These are phyloP conservation scores for Esteya vermicola DNA, from an alignment of 2,329 filamentous ascomycete species.

Conservation along the genomic window DNA sequence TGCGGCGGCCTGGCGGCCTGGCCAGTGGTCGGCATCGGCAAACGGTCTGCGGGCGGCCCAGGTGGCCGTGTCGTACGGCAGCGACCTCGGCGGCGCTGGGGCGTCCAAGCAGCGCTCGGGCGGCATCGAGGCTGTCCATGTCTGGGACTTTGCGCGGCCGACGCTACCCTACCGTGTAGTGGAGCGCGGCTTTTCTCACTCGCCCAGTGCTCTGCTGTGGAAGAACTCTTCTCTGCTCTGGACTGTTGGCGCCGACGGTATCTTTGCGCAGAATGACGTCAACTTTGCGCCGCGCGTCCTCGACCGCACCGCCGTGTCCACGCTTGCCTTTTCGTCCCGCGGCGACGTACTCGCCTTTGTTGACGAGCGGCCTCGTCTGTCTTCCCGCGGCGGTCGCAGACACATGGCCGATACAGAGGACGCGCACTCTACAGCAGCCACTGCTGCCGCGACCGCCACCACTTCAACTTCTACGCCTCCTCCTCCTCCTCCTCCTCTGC, in stretches of 20 bases:
- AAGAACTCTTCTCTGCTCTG: slow-evolving; percentile 51
- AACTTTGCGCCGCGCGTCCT: slow-evolving; percentile 49
- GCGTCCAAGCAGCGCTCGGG: slow-evolving; percentile 32
- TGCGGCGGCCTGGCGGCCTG: slow-evolving; percentile 47
- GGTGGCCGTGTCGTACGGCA: slow-evolving; percentile 43
- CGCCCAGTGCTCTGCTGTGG: slow-evolving; percentile 47
- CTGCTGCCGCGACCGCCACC: neutral
- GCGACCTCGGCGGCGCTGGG: slow-evolving; percentile 39
- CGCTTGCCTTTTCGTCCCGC: slow-evolving; percentile 42
- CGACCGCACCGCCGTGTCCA: slow-evolving; percentile 47
- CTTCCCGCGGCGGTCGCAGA: slow-evolving; percentile 21
- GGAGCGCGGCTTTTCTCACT: slow-evolving; percentile 40
- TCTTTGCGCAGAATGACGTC: slow-evolving; percentile 51
- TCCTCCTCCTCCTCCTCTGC: slow-evolving; percentile 31
- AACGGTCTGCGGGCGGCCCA: slow-evolving; percentile 44
- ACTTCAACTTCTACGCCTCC: neutral
- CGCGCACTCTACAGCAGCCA: neutral
- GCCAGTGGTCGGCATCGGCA: slow-evolving; percentile 46
- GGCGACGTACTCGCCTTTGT: slow-evolving; percentile 49
- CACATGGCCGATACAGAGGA: neutral
- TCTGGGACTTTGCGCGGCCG: slow-evolving; percentile 56
- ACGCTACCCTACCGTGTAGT: slow-evolving; percentile 54
- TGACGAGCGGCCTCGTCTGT: slow-evolving; percentile 38
- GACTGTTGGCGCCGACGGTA: slow-evolving; percentile 48
- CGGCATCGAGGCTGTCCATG: slow-evolving; percentile 44